Evolutionary conservation across 768 basidiomycete species (phyloP), one percentile per base, ranked within the genome.

Genomic region (Hebeloma cylindrosporum): DNA sequence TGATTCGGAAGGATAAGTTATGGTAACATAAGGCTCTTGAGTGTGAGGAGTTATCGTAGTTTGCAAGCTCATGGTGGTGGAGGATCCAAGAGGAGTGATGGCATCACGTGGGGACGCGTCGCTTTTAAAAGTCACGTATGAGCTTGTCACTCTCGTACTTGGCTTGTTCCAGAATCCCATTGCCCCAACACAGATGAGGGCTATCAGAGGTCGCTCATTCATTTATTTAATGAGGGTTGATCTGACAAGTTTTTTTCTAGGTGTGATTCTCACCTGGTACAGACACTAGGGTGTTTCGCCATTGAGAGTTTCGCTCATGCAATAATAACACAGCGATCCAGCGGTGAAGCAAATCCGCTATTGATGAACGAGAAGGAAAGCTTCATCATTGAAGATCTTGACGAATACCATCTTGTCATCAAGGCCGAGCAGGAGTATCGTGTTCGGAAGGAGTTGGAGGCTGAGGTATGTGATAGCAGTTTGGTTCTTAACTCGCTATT

Each of bases 351-450:
- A 92, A 60, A 90, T 93, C 43, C 72, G 26, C 70, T 91, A 40
- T 70, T 80, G 25, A 80, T 93, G 83, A 88, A 93, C 60, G 87
- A 92, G 58, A 83, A 77, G 58, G 72, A 79, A 7, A 78, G 73
- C 42, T 93, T 93, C 62, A 83, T 93, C 51, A 88, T 93, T 48
- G 86, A 92, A 55, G 91, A 93, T 56, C 63, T 93, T 18, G 91
- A 93, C 59, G 88, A 91, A 54, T 77, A 80, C 50, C 88, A 92
- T 65, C 57, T 93, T 2, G 80, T 93, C 41, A 85, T 93, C 62
- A 87, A 86, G 57, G 83, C 84, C 1, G 91, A 93, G 46, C 81
- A 85, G 49, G 85, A 92, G 60, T 85, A 82, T 54, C 69, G 80
- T 18, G 84, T 93, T 4, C 67, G 82, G 49, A 76, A 69, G 53